Conservation (phyloP, 257 asterid genomes). For the Capsicum chinense region DNA sequence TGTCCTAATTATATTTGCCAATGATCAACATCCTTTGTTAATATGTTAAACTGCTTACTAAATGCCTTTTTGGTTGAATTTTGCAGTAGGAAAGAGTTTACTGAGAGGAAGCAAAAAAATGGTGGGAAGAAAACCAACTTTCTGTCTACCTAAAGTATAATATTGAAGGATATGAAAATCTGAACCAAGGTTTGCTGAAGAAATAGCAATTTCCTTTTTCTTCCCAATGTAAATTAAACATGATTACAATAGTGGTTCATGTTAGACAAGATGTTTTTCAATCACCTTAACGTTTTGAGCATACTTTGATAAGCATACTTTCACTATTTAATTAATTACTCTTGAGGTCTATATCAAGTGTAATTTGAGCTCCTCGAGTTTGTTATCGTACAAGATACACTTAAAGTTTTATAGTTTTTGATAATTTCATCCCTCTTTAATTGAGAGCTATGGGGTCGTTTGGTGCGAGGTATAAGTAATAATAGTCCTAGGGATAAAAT, state of each 20-base stretch:
- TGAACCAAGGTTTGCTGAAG: too few species aligned
- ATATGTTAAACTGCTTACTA: constrained; percentile 6
- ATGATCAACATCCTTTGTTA: neutral
- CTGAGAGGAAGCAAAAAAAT: constrained; percentile 46
- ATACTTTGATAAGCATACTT: too few species aligned
- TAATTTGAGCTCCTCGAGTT: too few species aligned
- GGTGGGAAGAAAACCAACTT: constrained; percentile 55
- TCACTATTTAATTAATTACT: too few species aligned
- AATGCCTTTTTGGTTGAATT: neutral
- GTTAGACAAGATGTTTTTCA: neutral
- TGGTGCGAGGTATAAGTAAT: too few species aligned
- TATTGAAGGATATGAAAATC: constrained; percentile 30
- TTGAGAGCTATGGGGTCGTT: too few species aligned
- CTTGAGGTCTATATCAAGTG: too few species aligned
- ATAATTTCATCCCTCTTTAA: too few species aligned
- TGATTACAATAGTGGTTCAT: neutral
- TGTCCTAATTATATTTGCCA: neutral
- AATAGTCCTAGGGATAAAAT: too few species aligned
- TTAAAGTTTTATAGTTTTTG: too few species aligned
- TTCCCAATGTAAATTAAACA: neutral
- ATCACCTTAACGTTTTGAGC: neutral
- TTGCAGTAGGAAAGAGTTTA: constrained; percentile 50
- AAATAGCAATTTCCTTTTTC: constrained; percentile 3
- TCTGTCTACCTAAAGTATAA: constrained; percentile 39
- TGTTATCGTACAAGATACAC: too few species aligned